Evolutionary conservation across 2,329 filamentous ascomycete genomes (phyloP).

Genomic region (Colletotrichum musicola): DNA sequence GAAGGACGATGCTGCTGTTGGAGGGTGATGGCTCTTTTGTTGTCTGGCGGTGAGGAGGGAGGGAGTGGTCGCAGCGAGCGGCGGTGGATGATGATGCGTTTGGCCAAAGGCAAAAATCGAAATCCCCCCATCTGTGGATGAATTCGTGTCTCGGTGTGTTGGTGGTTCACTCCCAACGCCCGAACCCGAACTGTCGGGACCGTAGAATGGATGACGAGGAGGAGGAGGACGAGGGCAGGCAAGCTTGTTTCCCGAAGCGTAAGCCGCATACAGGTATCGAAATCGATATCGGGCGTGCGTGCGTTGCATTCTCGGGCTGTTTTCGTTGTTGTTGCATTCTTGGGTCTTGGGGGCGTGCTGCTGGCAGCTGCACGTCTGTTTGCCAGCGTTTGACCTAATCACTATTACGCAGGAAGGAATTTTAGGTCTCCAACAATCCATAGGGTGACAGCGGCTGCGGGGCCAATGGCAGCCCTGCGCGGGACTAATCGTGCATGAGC

Average conservation of each 20-base stretch:
- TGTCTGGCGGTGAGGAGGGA: conserved; percentile 3
- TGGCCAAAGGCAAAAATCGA: not conserved
- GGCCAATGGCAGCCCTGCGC: conserved; percentile 19
- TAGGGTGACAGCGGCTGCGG: conserved; percentile 31
- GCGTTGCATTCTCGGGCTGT: too few relatives aligned
- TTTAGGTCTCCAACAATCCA: conserved; percentile 1
- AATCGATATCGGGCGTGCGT: too few relatives aligned
- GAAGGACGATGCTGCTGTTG: not conserved
- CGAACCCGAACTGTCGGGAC: conserved; percentile 33
- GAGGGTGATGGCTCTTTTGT: conserved; percentile 22
- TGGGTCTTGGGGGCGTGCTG: not conserved
- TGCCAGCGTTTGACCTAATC: conserved; percentile 4
- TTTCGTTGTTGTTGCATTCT: too few relatives aligned
- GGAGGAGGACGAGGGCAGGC: conserved; percentile 4
- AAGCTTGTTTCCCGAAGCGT: conserved; percentile 14
- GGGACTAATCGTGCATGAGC: conserved; percentile 11
- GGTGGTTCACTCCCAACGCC: conserved; percentile 24
- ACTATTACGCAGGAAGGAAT: not conserved
- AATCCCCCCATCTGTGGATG: not conserved
- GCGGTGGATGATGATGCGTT: conserved; percentile 12
- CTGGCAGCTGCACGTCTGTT: not conserved
- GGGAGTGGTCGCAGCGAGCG: not conserved
- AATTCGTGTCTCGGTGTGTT: conserved; percentile 27
- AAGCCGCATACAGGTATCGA: too few relatives aligned
- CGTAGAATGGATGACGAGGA: conserved; percentile 23